Conservation (phyloP, 2,329 filamentous ascomycete species). For the Phialemoniopsis sp. region DNA sequence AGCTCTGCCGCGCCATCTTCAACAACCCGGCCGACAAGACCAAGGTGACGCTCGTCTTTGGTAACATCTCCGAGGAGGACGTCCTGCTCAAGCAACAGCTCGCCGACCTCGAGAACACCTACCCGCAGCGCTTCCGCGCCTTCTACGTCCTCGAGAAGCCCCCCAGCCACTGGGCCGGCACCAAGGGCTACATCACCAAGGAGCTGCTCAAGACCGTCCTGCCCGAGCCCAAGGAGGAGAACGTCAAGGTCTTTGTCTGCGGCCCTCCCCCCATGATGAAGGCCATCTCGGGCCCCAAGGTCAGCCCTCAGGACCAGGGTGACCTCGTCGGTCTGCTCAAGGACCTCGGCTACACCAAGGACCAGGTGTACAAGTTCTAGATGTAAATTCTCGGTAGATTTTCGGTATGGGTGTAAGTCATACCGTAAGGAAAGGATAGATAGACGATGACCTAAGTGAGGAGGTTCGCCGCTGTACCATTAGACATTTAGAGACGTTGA, state of each 20-base stretch:
- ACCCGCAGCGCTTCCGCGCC: constrained; percentile 89
- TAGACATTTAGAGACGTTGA: background rate
- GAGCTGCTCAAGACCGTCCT: constrained; percentile 92
- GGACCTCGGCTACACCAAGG: constrained; percentile 43
- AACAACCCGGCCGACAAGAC: constrained; percentile 95
- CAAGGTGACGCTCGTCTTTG: constrained; percentile 93
- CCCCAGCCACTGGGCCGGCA: constrained; percentile 71
- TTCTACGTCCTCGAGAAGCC: constrained; percentile 92
- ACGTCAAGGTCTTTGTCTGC: constrained; percentile 96
- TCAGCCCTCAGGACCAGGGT: constrained; percentile 89
- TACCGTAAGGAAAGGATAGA: background rate
- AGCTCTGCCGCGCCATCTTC: constrained; percentile 88
- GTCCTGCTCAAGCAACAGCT: constrained; percentile 88
- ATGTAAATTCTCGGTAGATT: background rate
- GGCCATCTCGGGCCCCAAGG: constrained; percentile 84
- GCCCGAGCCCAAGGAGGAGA: constrained; percentile 84
- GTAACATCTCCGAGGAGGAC: constrained; percentile 84
- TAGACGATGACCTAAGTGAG: background rate
- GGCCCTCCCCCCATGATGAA: constrained; percentile 93
- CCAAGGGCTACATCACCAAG: constrained; percentile 80
- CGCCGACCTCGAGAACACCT: constrained; percentile 85
- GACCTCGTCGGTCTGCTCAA: constrained; percentile 78
- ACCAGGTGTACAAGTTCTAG: constrained; percentile 96
- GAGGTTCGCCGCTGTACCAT: background rate
- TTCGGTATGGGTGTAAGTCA: background rate